Percentiles rank a stretch among this genome's conserved stretches.
Conservation (phyloP, 768 basidiomycete species). For the Mycena olivaceomarginata region DNA sequence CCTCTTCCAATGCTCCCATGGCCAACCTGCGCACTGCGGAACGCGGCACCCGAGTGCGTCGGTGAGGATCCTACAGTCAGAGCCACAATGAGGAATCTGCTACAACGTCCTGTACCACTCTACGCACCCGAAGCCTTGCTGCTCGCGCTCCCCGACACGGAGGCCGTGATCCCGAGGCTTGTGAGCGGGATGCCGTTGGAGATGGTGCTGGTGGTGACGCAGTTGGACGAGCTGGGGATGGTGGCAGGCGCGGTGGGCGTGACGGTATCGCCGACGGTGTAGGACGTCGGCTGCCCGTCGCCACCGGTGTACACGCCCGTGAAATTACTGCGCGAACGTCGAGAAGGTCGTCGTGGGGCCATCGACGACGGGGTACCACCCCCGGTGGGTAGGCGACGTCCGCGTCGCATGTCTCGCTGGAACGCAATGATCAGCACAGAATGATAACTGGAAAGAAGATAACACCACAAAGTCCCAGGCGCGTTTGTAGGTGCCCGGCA, state of each 20-base stretch:
- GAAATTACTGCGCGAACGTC: conserved; percentile 64
- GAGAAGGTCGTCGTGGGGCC: conserved; percentile 61
- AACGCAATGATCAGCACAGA: background rate
- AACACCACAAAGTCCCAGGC: conserved; percentile 63
- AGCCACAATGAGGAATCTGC: background rate
- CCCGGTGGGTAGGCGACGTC: conserved; percentile 69
- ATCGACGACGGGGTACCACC: conserved; percentile 65
- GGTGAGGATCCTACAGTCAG: background rate
- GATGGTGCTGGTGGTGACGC: conserved; percentile 60
- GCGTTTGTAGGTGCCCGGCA: conserved; percentile 68
- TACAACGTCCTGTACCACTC: background rate
- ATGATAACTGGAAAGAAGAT: background rate
- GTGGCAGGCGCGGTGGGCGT: conserved; percentile 60
- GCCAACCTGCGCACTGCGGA: conserved; percentile 21
- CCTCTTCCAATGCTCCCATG: background rate
- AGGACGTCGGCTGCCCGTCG: conserved; percentile 45
- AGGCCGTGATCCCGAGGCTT: background rate
- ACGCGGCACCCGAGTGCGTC: conserved; percentile 18
- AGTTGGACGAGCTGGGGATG: conserved; percentile 64
- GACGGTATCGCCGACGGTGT: conserved; percentile 63
- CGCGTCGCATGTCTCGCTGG: conserved; percentile 64
- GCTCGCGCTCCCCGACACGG: background rate
- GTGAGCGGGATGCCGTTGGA: conserved; percentile 60
- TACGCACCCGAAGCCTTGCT: conserved; percentile 2
- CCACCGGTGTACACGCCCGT: conserved; percentile 60